A percentile compares a stretch with the other conserved stretches of the same genome.
phyloP scores from a whole-genome alignment of 192 early-diverging fungal species.

The Fimicolochytrium jonesii region DNA sequence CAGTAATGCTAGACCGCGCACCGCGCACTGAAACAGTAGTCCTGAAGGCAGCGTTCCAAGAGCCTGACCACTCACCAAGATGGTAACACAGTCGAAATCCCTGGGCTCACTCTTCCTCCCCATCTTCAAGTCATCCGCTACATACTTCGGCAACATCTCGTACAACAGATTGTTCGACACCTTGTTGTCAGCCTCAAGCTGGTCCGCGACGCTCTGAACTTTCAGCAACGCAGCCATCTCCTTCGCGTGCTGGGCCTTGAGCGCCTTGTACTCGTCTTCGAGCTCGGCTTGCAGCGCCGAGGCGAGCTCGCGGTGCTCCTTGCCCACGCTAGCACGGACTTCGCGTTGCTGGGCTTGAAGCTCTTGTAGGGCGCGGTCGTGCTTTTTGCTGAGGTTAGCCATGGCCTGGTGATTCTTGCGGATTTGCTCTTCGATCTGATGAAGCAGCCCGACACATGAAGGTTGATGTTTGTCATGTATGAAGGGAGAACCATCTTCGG shows the following conservation, averaged over 20 bases:
- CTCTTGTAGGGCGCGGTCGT: background rate
- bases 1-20: too few relatives aligned
- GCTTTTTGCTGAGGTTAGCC: background rate
- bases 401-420: conserved; percentile 3
- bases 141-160: conserved; percentile 40
- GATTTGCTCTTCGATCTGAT: background rate
- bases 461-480: too few relatives aligned
- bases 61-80: too few relatives aligned
- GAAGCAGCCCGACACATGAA: too few relatives aligned
- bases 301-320: background rate
- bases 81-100: conserved; percentile 31
- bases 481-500: too few relatives aligned
- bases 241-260: conserved; percentile 30
- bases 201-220: conserved; percentile 27
- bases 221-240: conserved; percentile 34
- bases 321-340: background rate
- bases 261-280: conserved; percentile 27
- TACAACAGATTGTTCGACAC: conserved; percentile 33
- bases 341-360: conserved; percentile 22
- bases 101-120: conserved; percentile 24
- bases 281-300: conserved; percentile 9
- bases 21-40: too few relatives aligned
- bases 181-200: conserved; percentile 37
- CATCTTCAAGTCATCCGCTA: conserved; percentile 38
- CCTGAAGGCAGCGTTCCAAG: too few relatives aligned